A percentile compares a stretch with the other conserved stretches of the same genome.
phyloP scores from a whole-genome alignment of 2,329 filamentous ascomycete species.

The Beauveria rudraprayagi region DNA sequence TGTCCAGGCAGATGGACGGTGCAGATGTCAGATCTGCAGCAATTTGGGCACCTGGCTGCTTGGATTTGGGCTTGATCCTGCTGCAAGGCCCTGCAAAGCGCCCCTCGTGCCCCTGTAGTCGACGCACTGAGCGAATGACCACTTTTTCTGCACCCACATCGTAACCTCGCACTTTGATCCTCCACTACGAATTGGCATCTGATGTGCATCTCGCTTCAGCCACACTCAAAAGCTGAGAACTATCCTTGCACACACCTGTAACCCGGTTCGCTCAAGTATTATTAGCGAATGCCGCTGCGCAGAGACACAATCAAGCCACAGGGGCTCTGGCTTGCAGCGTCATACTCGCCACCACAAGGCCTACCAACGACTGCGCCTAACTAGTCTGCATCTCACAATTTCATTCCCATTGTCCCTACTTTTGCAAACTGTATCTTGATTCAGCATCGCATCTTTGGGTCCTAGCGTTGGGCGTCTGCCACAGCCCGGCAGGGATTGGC shows the following conservation, averaged over 20 bases:
- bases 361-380: neutral
- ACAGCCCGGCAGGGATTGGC: neutral
- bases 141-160: neutral
- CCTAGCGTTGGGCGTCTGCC: neutral
- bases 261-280: neutral
- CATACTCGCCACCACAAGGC: neutral
- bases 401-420: neutral
- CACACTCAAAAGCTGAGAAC: neutral
- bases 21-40: neutral
- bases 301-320: neutral
- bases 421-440: neutral
- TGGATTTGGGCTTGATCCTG: neutral
- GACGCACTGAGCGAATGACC: neutral
- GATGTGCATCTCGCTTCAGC: slow-evolving; percentile 9
- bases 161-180: neutral
- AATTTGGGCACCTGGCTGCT: neutral
- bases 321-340: neutral
- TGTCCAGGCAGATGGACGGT: neutral
- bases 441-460: neutral
- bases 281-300: neutral
- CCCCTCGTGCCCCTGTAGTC: neutral
- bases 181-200: neutral
- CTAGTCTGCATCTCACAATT: neutral
- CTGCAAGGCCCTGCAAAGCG: neutral
- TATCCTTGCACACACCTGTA: neutral